These are phyloP conservation scores for Phytophthora litchii DNA, from an alignment of 352 stramenopile genomes.

Conservation along the genomic window DNA sequence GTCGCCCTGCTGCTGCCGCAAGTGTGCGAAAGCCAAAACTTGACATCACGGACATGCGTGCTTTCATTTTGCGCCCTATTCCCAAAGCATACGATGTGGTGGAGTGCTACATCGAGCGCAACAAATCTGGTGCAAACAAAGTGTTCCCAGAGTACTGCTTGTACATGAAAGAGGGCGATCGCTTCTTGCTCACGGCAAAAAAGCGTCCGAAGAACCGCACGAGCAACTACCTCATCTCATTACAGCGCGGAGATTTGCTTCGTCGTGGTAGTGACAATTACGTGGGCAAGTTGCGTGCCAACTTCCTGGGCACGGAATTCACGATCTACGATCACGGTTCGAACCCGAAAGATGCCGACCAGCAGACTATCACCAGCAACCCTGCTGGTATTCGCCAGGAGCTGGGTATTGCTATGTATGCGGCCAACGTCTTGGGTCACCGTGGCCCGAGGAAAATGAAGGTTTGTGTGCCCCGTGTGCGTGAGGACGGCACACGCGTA, in stretches of 20 bases:
- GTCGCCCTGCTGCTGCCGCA: conserved; percentile 31
- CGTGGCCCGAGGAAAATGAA: conserved; percentile 97
- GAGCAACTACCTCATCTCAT: conserved; percentile 97
- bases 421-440: conserved; percentile 92
- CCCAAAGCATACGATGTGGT: conserved; percentile 91
- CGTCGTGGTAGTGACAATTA: conserved; percentile 92
- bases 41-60: conserved; percentile 82
- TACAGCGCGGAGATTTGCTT: conserved; percentile 92
- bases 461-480: conserved; percentile 89
- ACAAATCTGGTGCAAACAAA: conserved; percentile 92
- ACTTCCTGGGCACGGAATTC: conserved; percentile 99
- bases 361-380: conserved; percentile 83
- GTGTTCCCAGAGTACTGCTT: conserved; percentile 93
- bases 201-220: conserved; percentile 97
- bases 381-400: conserved; percentile 87
- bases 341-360: conserved; percentile 91
- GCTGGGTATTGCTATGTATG: conserved; percentile 94
- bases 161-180: conserved; percentile 94
- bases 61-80: conserved; percentile 80
- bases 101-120: conserved; percentile 95
- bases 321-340: conserved; percentile 94
- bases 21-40: conserved; percentile 76
- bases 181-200: conserved; percentile 97
- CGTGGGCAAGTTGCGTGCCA: conserved; percentile 95
- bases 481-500: conserved; percentile 83